Percentiles rank a stretch among this genome's conserved stretches.
Evolutionary conservation across 148 eudicot species (phyloP).

Genomic region (Beta vulgaris): DNA sequence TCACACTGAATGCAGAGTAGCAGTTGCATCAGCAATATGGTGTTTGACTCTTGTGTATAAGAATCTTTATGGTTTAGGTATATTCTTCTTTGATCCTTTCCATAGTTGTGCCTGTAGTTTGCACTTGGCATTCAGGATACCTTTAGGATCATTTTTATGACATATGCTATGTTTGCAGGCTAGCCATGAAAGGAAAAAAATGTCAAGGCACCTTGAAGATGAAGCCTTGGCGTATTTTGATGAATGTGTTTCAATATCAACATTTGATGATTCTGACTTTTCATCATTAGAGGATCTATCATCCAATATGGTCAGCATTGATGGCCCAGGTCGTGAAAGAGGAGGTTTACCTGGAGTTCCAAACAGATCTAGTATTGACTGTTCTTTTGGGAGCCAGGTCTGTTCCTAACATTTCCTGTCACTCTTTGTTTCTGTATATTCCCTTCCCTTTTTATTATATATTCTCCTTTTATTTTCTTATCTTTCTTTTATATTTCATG

Average conservation of each 20-base stretch:
- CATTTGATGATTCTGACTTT: conserved; percentile 93
- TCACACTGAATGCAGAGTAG: not conserved
- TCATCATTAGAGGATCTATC: conserved; percentile 88
- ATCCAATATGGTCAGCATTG: conserved; percentile 28
- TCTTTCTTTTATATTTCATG: not conserved
- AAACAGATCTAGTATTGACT: conserved; percentile 17
- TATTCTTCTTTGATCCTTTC: not conserved
- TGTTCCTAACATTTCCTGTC: conserved; percentile 1
- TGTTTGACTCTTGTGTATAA: not conserved
- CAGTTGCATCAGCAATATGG: too few species aligned
- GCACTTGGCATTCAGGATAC: not conserved
- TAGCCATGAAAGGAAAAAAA: conserved; percentile 74
- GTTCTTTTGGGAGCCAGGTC: conserved; percentile 30
- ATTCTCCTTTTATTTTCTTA: not conserved
- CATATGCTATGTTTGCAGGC: conserved; percentile 36
- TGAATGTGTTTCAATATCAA: conserved; percentile 96
- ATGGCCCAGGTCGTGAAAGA: conserved; percentile 22
- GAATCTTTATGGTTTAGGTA: not conserved
- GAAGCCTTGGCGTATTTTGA: conserved; percentile 97
- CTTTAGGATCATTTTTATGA: conserved; percentile 3
- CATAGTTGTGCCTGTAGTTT: not conserved
- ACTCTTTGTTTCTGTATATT: not conserved
- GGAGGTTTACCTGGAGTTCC: conserved; percentile 29
- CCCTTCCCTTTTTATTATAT: not conserved
- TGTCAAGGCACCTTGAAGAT: conserved; percentile 75